These are phyloP conservation scores for Adansonia gregorii DNA, from an alignment of 441 rosid genomes.

Conservation along the genomic window DNA sequence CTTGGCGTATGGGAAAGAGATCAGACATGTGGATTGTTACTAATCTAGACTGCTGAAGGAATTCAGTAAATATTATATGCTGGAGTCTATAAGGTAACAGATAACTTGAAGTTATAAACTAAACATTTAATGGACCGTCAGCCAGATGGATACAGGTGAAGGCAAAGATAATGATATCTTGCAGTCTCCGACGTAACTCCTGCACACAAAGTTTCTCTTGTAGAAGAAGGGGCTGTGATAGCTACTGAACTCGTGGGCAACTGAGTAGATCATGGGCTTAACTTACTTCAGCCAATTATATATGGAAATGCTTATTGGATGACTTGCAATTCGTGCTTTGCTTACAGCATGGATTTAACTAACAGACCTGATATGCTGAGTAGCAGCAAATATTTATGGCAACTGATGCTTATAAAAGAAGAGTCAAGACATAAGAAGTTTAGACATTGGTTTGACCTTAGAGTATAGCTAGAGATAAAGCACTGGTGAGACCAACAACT, in stretches of 20 bases:
- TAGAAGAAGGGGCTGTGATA: background rate
- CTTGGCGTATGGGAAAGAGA: background rate
- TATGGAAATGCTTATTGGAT: conserved; percentile 3
- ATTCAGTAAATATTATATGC: conserved; percentile 13
- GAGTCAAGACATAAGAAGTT: conserved; percentile 4
- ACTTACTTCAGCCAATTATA: background rate
- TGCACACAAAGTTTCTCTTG: background rate
- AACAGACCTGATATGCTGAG: background rate
- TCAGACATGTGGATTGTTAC: background rate
- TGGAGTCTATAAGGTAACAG: conserved; percentile 6
- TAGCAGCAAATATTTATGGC: background rate
- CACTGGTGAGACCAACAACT: background rate
- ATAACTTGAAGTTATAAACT: background rate
- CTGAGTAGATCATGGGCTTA: background rate
- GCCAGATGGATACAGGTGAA: background rate
- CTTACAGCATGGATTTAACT: background rate
- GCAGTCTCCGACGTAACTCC: background rate
- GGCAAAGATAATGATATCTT: background rate
- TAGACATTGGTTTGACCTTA: background rate
- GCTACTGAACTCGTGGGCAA: conserved; percentile 6
- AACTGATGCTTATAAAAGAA: background rate
- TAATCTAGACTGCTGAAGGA: background rate
- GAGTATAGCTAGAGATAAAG: background rate
- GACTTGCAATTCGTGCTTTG: background rate
- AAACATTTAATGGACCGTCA: background rate